Conservation (phyloP, 1,284 basidiomycete species). For the Boletus sp. region DNA sequence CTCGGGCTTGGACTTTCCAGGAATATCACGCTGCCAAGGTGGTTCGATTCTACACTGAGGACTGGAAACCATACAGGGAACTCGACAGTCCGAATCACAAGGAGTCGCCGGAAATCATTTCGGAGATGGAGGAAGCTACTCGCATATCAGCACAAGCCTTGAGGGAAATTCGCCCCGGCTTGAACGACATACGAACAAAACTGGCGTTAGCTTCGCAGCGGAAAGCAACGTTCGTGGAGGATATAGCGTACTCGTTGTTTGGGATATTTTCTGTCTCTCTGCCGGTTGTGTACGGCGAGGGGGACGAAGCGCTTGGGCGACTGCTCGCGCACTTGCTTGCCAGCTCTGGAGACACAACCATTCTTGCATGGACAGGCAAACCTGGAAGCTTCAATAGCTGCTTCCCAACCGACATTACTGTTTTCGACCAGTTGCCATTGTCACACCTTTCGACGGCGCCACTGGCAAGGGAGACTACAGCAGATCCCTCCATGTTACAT, state of each 20-base stretch:
- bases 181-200: constrained; percentile 6
- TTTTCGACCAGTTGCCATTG: background rate
- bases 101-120: background rate
- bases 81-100: constrained; percentile 4
- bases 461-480: background rate
- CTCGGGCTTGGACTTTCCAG: constrained; percentile 4
- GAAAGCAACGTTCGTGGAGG: background rate
- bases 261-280: constrained; percentile 2
- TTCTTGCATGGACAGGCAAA: constrained; percentile 8
- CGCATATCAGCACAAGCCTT: background rate
- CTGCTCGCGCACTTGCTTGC: constrained; percentile 2
- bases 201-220: background rate
- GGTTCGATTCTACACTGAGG: constrained; percentile 6
- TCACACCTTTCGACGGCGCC: background rate
- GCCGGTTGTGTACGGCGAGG: constrained; percentile 1
- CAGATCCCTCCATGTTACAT: background rate
- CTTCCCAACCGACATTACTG: constrained; percentile 1
- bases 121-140: constrained; percentile 6
- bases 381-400: constrained; percentile 5
- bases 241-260: constrained; percentile 3
- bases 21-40: constrained; percentile 6
- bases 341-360: constrained; percentile 7
- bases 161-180: background rate
- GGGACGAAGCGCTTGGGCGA: constrained; percentile 2
- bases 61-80: background rate